Evolutionary conservation across 495 filamentous ascomycete species (phyloP).

Genomic region (Xylaria nigripes): DNA sequence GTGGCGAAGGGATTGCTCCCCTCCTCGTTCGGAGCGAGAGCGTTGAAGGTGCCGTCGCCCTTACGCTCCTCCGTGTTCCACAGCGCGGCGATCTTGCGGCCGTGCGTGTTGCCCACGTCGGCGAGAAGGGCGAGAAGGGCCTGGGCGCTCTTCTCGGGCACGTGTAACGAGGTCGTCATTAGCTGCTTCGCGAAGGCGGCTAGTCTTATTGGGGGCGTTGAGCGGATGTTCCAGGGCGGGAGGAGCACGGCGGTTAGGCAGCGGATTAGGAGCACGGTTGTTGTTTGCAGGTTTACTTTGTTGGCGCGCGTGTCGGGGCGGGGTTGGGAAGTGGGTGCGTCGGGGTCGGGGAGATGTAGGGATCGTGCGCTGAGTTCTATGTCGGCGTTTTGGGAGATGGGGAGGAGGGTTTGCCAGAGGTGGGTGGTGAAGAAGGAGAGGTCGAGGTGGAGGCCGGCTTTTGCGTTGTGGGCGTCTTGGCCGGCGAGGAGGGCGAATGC

Average conservation of each 20-base stretch:
- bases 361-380: constrained; percentile 78
- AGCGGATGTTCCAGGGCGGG: constrained; percentile 52
- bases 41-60: constrained; percentile 51
- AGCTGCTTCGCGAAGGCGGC: constrained; percentile 92
- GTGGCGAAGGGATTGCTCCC: constrained; percentile 59
- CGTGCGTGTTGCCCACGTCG: constrained; percentile 65
- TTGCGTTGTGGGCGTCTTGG: constrained; percentile 67
- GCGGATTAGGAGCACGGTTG: constrained; percentile 79
- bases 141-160: constrained; percentile 78
- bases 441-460: constrained; percentile 65
- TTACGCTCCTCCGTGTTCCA: constrained; percentile 88
- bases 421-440: constrained; percentile 90
- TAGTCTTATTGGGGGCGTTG: constrained; percentile 65
- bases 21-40: constrained; percentile 32
- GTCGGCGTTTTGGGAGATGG: constrained; percentile 70
- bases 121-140: constrained; percentile 67
- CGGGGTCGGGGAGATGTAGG: constrained; percentile 69
- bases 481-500: constrained; percentile 89
- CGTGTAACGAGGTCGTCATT: constrained; percentile 67
- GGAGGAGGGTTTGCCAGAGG: constrained; percentile 75
- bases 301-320: constrained; percentile 31
- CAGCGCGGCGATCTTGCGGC: constrained; percentile 57
- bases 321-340: constrained; percentile 29
- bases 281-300: constrained; percentile 88
- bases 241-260: constrained; percentile 71